A percentile compares a stretch with the other conserved stretches of the same genome.
Conservation (phyloP, 2,329 filamentous ascomycete species). For the Lasiodiplodia sp. region DNA sequence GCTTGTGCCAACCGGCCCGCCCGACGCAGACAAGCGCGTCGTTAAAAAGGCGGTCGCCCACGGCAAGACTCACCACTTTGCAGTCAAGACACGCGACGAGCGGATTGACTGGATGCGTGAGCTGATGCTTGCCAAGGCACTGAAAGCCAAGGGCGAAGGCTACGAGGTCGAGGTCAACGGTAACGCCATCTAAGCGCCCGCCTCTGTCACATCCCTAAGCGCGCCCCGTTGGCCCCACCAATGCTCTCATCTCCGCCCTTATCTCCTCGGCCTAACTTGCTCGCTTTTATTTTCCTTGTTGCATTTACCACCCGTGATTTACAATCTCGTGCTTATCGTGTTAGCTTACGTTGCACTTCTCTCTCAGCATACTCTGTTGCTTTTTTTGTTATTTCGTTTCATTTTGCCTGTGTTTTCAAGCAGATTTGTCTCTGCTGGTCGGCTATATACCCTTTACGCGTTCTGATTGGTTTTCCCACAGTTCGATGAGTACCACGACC, state of each 20-base stretch:
- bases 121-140: constrained; percentile 87
- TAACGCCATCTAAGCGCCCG: constrained; percentile 32
- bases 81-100: constrained; percentile 84
- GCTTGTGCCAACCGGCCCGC: constrained; percentile 64
- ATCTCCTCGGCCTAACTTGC: neutral
- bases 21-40: constrained; percentile 50
- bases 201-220: constrained; percentile 10
- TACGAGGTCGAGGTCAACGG: constrained; percentile 85
- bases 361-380: neutral
- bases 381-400: constrained; percentile 5
- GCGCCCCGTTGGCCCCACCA: constrained; percentile 7
- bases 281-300: constrained; percentile 10
- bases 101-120: constrained; percentile 98
- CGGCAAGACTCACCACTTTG: constrained; percentile 91
- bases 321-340: neutral
- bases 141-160: constrained; percentile 83
- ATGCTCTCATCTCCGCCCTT: neutral
- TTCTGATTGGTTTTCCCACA: constrained; percentile 22
- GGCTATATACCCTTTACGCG: constrained; percentile 29
- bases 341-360: neutral
- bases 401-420: constrained; percentile 21
- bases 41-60: constrained; percentile 55
- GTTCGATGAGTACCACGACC: constrained; percentile 25
- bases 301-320: neutral
- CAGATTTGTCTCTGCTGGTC: constrained; percentile 29